Base-by-base conservation (phyloP, 2,329 filamentous ascomycete species). In the Daldinia sp. region DNA sequence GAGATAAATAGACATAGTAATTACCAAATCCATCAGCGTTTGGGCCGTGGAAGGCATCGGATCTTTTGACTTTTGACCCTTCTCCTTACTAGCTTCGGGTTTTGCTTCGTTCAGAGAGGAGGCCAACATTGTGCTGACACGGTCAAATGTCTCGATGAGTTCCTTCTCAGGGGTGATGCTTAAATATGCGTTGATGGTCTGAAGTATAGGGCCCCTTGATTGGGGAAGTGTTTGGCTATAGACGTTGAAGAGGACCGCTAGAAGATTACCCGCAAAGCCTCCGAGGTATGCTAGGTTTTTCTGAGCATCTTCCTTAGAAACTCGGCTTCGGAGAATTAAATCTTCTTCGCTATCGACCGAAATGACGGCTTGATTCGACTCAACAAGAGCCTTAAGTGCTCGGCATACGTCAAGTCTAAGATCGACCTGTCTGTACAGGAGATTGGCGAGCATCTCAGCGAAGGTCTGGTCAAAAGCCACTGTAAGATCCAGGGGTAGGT, bases 181-280 rank as follows among this genome's bases (percentile, higher is more conserved):
- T 60, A 99, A 81, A 78, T 94, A 98, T 4, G 93, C 89, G 77
- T 98, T 97, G 80, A 98, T 95, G 65, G 94, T 97, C 75, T 94
- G 92, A 30, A 99, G 82, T 55, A 99, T 95, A 17, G 92, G 93
- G 0, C 93, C 94, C 70, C 95, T 87, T 73, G 92, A 95, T 73
- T 97, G 93, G 2, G 95, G 94, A 23, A 99, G 83, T 0, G 95
- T 99, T 77, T 97, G 92, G 67, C 92, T 97, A 80, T 99, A 99
- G 43, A 99, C 94, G 75, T 99, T 99, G 83, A 99, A 98, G n/a
- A 99, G 82, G 0, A 98, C 94, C 5, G 95, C 94, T 39, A 99
- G 86, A 78, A 99, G 86, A 72, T 98, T 98, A 63, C 90, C 90
- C 1, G 94, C 85, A 73, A 95, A 94, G 0, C 82, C 81, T 13